Percentiles rank a stretch among this genome's conserved stretches.
Conservation (phyloP, 345 rosid genomes). For the Ceriops tagal region DNA sequence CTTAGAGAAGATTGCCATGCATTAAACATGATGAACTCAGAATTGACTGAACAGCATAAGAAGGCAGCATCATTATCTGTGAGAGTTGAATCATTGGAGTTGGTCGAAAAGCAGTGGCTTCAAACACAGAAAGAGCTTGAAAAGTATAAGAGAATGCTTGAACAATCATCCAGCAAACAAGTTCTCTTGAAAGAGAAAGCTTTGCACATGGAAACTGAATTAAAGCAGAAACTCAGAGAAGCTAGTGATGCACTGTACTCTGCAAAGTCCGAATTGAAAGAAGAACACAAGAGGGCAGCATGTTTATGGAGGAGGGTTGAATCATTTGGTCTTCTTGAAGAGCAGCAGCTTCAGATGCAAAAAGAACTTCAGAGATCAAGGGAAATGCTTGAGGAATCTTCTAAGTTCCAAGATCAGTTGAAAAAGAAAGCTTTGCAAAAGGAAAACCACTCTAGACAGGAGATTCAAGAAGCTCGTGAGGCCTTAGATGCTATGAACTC, state of each 20-base stretch:
- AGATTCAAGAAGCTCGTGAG: not conserved
- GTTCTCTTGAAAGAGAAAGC: not conserved
- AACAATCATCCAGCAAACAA: not conserved
- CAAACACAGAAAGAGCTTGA: not conserved
- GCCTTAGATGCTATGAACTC: not conserved
- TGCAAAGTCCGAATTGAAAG: not conserved
- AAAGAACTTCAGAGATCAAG: not conserved
- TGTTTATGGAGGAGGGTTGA: not conserved
- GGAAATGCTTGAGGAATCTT: constrained; percentile 4
- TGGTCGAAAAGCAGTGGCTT: not conserved
- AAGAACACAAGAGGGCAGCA: not conserved
- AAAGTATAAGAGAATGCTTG: not conserved
- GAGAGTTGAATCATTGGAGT: not conserved
- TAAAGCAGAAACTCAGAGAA: not conserved
- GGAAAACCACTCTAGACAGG: not conserved
- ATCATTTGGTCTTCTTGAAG: not conserved
- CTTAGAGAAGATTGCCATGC: not conserved
- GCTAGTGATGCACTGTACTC: not conserved
- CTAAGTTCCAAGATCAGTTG: not conserved
- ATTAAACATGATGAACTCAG: not conserved
- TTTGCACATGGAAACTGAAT: not conserved
- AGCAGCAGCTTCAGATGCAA: constrained; percentile 1
- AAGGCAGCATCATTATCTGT: not conserved
- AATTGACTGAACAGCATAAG: not conserved
- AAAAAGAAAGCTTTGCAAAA: not conserved